These are phyloP conservation scores for Colletotrichum cereale DNA, from an alignment of 2,329 filamentous ascomycete species.

Conservation along the genomic window DNA sequence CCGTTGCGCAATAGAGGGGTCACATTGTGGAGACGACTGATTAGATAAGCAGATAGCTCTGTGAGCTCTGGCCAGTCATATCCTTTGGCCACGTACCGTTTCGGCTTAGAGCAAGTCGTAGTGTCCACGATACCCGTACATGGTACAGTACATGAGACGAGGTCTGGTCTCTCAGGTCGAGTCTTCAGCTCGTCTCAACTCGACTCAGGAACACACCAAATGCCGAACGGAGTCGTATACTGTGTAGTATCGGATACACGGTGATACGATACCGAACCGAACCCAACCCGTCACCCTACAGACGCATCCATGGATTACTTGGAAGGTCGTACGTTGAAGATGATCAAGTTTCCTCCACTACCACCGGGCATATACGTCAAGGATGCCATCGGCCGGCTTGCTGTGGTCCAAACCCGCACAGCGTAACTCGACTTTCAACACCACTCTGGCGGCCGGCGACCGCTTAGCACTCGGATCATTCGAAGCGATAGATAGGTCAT, in stretches of 20 bases:
- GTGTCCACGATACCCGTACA: too few species aligned
- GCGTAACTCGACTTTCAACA: background rate
- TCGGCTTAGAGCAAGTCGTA: background rate
- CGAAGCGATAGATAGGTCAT: background rate
- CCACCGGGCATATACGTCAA: background rate
- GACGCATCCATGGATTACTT: background rate
- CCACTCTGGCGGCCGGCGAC: background rate
- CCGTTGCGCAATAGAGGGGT: conserved; percentile 26
- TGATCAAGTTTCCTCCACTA: background rate
- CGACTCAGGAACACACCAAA: background rate
- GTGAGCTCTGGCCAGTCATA: background rate
- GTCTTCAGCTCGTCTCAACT: conserved; percentile 10
- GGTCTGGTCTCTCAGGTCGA: background rate
- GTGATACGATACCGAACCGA: background rate
- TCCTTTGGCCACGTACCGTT: rapidly evolving
- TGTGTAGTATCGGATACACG: too few species aligned
- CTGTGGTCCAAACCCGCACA: too few species aligned
- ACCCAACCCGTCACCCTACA: too few species aligned
- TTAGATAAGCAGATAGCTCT: background rate
- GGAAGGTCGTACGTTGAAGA: background rate
- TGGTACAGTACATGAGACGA: conserved; percentile 11
- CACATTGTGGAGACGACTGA: background rate
- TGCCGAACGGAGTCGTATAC: too few species aligned
- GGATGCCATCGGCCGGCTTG: background rate
- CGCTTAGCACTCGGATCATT: background rate